Evolutionary conservation across 108 stramenopile genomes (phyloP).

Genomic region (Fragilaria radians): DNA sequence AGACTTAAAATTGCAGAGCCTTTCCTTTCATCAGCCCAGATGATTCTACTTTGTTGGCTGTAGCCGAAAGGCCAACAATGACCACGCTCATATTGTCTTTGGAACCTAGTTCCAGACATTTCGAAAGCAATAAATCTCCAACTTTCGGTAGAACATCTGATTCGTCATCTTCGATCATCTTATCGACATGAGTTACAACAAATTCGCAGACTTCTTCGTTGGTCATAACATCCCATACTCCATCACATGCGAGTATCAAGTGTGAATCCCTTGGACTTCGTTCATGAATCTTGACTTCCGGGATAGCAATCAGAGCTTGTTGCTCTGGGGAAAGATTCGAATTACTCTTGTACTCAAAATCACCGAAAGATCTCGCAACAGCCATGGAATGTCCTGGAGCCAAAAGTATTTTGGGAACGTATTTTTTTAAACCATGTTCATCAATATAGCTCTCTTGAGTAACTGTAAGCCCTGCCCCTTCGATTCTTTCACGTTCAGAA

Average conservation of each 20-base stretch:
- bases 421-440: slow-evolving; percentile 27
- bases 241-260: slow-evolving; percentile 90
- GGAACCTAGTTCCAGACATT: slow-evolving; percentile 59
- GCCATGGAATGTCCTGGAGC: slow-evolving; percentile 48
- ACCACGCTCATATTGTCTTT: slow-evolving; percentile 87
- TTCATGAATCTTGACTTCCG: slow-evolving; percentile 61
- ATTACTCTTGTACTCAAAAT: slow-evolving; percentile 90
- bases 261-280: slow-evolving; percentile 52
- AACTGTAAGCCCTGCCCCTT: slow-evolving; percentile 65
- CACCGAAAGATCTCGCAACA: slow-evolving; percentile 86
- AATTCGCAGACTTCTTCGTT: slow-evolving; percentile 67
- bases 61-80: slow-evolving; percentile 49
- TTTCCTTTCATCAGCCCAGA: background rate
- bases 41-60: background rate
- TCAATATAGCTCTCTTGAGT: slow-evolving; percentile 21
- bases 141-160: slow-evolving; percentile 44
- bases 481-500: slow-evolving; percentile 66
- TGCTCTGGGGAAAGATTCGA: slow-evolving; percentile 40
- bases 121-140: slow-evolving; percentile 60
- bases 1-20: slow-evolving; percentile 4
- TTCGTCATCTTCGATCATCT: slow-evolving; percentile 12
- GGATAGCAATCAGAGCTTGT: slow-evolving; percentile 77
- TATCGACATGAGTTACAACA: slow-evolving; percentile 36
- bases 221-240: slow-evolving; percentile 85
- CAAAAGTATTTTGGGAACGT: slow-evolving; percentile 30